Percentiles rank a stretch among this genome's conserved stretches.
phyloP scores from a whole-genome alignment of 2,329 filamentous ascomycete species.

The Ophiostoma ips region DNA sequence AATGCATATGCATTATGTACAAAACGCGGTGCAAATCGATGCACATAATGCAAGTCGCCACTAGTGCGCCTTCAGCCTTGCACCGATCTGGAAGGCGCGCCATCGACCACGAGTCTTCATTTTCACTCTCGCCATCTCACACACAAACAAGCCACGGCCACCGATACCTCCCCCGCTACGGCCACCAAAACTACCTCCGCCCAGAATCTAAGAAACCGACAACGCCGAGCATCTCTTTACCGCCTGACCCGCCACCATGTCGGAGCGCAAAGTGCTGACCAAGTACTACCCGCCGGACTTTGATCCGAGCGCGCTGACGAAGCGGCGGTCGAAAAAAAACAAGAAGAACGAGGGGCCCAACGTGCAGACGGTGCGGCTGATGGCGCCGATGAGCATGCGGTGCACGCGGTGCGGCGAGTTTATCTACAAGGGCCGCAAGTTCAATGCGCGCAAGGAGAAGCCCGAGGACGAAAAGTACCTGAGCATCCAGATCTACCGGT shows the following conservation, averaged over 20 bases:
- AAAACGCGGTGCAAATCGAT: no score
- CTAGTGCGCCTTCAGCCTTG: not conserved
- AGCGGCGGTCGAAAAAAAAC: conserved; percentile 31
- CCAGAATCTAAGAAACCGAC: not conserved
- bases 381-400: conserved; percentile 77
- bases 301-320: conserved; percentile 68
- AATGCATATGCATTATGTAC: no score
- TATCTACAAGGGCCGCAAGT: conserved; percentile 55
- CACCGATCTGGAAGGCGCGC: no score
- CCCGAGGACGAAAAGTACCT: conserved; percentile 75
- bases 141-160: no score
- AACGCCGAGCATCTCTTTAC: no score
- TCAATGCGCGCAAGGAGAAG: conserved; percentile 89
- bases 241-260: conserved; percentile 23
- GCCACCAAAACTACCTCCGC: not conserved
- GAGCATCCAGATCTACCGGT: conserved; percentile 72
- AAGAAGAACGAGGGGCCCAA: conserved; percentile 52
- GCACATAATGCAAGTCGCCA: not conserved
- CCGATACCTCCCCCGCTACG: no score
- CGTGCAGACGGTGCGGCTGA: conserved; percentile 74
- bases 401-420: conserved; percentile 32
- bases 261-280: conserved; percentile 28
- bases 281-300: conserved; percentile 56
- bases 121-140: no score
- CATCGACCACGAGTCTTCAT: no score